A percentile compares a stretch with the other conserved stretches of the same genome.
Conservation (phyloP, 2,329 filamentous ascomycete genomes). For the Fusarium circinatum region DNA sequence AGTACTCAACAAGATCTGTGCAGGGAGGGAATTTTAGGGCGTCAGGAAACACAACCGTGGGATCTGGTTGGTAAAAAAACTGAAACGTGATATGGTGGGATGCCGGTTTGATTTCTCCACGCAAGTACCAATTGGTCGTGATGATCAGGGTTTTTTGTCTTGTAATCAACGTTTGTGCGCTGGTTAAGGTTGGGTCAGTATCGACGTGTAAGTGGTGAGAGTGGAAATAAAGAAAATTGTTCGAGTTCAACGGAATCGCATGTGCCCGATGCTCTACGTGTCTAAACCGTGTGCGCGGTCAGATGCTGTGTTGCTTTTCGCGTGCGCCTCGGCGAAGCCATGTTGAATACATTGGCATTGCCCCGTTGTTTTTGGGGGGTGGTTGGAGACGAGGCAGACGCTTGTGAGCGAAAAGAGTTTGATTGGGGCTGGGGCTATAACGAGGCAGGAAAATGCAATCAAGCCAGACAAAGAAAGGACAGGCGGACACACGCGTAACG, state of each 20-base stretch:
- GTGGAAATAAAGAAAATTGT: neutral
- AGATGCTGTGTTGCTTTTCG: constrained; percentile 28
- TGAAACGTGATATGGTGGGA: constrained; percentile 21
- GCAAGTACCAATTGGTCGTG: constrained; percentile 23
- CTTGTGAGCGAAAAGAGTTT: constrained; percentile 21
- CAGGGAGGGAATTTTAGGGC: constrained; percentile 27
- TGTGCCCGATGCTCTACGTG: constrained; percentile 9
- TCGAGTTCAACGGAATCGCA: neutral
- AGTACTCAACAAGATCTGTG: constrained; percentile 40
- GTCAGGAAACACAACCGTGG: constrained; percentile 29
- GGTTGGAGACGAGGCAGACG: constrained; percentile 23
- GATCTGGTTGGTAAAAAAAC: constrained; percentile 33
- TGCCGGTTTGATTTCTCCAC: constrained; percentile 28
- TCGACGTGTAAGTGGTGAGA: constrained; percentile 4
- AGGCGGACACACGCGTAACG: constrained; percentile 12
- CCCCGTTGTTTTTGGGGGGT: constrained; percentile 33
- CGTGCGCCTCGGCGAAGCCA: constrained; percentile 20
- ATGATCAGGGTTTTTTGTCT: neutral
- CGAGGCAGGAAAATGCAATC: constrained; percentile 6
- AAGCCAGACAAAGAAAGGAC: neutral
- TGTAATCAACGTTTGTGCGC: neutral
- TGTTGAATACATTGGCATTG: constrained; percentile 9
- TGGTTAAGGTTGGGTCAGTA: constrained; percentile 13
- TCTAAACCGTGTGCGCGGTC: constrained; percentile 24
- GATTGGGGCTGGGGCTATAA: constrained; percentile 28